Conservation (phyloP, 805 yeast species). For the Candida pseudofarinosa region DNA sequence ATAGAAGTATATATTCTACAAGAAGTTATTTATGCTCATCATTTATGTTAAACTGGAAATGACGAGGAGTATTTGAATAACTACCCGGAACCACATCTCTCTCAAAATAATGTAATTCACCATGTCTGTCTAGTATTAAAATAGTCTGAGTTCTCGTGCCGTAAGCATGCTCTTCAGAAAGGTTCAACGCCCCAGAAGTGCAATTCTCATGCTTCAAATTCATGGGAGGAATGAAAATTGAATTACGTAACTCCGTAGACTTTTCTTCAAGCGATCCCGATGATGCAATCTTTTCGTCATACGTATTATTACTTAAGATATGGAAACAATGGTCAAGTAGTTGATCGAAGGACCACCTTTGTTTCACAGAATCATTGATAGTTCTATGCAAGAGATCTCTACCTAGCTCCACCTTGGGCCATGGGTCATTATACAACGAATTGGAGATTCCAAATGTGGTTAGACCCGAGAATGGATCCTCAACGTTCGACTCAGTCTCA, state of each 20-base stretch:
- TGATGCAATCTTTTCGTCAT: slow-evolving; percentile 17
- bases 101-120: slow-evolving; percentile 56
- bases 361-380: slow-evolving; percentile 14
- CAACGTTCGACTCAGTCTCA: slow-evolving; percentile 11
- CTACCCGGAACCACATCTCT: slow-evolving; percentile 42
- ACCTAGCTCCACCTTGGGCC: slow-evolving; percentile 71
- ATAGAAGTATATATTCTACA: not conserved
- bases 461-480: slow-evolving; percentile 10
- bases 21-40: not conserved
- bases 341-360: slow-evolving; percentile 25
- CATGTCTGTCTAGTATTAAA: slow-evolving; percentile 53
- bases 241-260: slow-evolving; percentile 42
- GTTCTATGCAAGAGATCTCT: slow-evolving; percentile 18
- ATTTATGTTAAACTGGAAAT: not conserved
- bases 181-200: not conserved
- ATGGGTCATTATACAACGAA: slow-evolving; percentile 60
- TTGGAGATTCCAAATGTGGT: slow-evolving; percentile 62
- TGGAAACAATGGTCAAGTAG: slow-evolving; percentile 51
- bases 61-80: not conserved
- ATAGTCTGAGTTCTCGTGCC: slow-evolving; percentile 90
- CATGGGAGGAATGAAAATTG: slow-evolving; percentile 74
- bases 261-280: slow-evolving; percentile 18
- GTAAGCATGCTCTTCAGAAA: slow-evolving; percentile 36
- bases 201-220: not conserved
- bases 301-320: slow-evolving; percentile 46